Evolutionary conservation across 805 yeast species (phyloP), one percentile per base, ranked within the genome.

Genomic region (Kuraishia ogatae): DNA sequence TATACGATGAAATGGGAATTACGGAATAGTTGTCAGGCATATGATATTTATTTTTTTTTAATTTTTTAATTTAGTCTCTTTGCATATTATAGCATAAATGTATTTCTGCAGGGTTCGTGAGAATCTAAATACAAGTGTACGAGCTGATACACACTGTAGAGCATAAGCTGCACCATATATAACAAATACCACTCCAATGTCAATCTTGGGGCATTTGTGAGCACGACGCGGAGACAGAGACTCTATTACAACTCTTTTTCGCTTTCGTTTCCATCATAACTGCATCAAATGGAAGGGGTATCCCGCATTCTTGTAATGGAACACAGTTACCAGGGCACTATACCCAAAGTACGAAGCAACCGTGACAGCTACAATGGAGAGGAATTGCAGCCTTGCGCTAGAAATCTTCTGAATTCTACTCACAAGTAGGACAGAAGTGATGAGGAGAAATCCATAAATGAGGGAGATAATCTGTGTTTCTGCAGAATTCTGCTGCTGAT

Each of bases 391-490:
- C 52, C 74, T 73, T 7, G 76, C 66, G 57, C 77, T 73, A 48
- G 70, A 66, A 29, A 81, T 61, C 21, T 69, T 66, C 5, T 91
- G 87, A 0, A 80, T 79, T 60, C 78, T 82, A 51, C 79, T 78
- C 48, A 85, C 67, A 61, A 93, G 74, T 1, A 80, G 70, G 50
- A 91, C 76, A 20, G 85, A 70, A 50, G 81, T 63, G 54, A 87
- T 72, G 13, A 91, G 80, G 61, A 91, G 72, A 7, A 80, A 61
- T 1, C 90, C 96, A 67, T 90, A 91, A 6, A 88, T 58, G 23
- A 87, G 78, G 2, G 90, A 83, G 47, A 94, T 71, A 53, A 91
- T 79, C 72, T 94, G 97, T 8, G 97, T 90, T 74, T 94, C 99
- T 50, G 87, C 82, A 7, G 90, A 97, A 53, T 80, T 79, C 70